A percentile compares a stretch with the other conserved stretches of the same genome.
phyloP scores from a whole-genome alignment of 768 basidiomycete species.

The Leccinum variicolor region DNA sequence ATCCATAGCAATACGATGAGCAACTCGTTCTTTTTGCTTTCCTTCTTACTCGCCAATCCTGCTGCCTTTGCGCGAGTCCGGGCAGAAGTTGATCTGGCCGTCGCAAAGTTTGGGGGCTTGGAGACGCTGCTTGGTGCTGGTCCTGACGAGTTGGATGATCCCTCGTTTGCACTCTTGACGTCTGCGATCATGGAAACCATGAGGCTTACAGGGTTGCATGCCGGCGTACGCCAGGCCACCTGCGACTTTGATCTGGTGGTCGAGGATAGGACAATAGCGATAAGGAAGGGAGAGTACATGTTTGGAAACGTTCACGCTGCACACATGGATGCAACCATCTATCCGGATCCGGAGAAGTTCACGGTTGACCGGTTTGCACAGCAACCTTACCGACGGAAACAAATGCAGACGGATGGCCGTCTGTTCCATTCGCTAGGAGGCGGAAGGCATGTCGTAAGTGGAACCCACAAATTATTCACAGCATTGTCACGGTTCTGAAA shows the following conservation, averaged over 20 bases:
- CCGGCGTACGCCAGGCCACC: conserved; percentile 14
- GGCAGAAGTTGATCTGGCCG: conserved; percentile 39
- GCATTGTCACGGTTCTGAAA: background rate
- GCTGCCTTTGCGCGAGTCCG: conserved; percentile 43
- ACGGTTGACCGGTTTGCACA: conserved; percentile 19
- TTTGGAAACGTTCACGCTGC: conserved; percentile 15
- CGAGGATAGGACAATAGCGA: conserved; percentile 5
- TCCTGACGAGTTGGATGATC: conserved; percentile 15
- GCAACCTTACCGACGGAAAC: conserved; percentile 10
- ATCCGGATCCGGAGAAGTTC: conserved; percentile 12
- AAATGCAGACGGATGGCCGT: conserved; percentile 9
- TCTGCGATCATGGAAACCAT: conserved; percentile 28
- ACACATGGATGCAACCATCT: conserved; percentile 17
- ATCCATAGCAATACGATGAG: conserved; percentile 21
- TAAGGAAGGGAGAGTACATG: conserved; percentile 21
- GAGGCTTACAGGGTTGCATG: conserved; percentile 17
- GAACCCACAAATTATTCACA: background rate
- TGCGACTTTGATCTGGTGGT: conserved; percentile 17
- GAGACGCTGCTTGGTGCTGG: conserved; percentile 9
- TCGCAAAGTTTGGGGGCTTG: conserved; percentile 11
- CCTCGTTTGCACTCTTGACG: conserved; percentile 18
- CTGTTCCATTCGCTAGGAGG: conserved; percentile 15
- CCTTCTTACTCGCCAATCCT: conserved; percentile 39
- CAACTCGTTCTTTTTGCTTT: conserved; percentile 18
- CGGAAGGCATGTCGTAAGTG: conserved; percentile 18